Evolutionary conservation across 2,329 filamentous ascomycete species (phyloP).

Genomic region (Fusarium stilboides): DNA sequence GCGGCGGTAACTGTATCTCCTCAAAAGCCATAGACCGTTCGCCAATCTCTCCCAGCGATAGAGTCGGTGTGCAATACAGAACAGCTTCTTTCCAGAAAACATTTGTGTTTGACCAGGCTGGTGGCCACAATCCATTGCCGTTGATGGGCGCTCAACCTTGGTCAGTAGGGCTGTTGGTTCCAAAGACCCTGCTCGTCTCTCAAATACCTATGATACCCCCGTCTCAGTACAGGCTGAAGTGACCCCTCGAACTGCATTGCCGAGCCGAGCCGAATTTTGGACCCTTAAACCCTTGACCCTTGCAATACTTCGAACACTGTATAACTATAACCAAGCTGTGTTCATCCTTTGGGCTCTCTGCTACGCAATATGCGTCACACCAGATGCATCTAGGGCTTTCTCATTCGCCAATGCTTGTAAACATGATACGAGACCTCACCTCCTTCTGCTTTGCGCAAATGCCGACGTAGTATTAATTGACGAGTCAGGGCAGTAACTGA

Average conservation of each 20-base stretch:
- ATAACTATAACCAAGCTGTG: no score
- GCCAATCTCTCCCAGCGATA: neutral
- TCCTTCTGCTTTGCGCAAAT: neutral
- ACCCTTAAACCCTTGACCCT: neutral
- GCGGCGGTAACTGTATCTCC: neutral
- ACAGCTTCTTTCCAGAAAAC: neutral
- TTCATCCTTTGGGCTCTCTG: neutral
- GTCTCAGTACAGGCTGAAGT: no score
- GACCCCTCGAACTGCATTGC: no score
- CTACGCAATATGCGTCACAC: neutral
- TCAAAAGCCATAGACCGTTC: neutral
- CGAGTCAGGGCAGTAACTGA: constrained; percentile 1
- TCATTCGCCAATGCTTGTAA: neutral
- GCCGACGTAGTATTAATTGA: neutral
- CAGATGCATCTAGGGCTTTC: neutral
- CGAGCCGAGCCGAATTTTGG: neutral
- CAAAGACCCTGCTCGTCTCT: neutral
- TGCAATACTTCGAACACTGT: neutral
- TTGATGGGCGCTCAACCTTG: neutral
- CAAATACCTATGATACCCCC: no score
- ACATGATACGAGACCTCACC: neutral
- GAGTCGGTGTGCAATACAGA: neutral
- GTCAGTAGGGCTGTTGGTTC: constrained; percentile 6
- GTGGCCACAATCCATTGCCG: neutral
- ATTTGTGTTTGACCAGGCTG: neutral